Evolutionary conservation across 2,329 filamentous ascomycete species (phyloP).

Genomic region (Phialophora tarda): DNA sequence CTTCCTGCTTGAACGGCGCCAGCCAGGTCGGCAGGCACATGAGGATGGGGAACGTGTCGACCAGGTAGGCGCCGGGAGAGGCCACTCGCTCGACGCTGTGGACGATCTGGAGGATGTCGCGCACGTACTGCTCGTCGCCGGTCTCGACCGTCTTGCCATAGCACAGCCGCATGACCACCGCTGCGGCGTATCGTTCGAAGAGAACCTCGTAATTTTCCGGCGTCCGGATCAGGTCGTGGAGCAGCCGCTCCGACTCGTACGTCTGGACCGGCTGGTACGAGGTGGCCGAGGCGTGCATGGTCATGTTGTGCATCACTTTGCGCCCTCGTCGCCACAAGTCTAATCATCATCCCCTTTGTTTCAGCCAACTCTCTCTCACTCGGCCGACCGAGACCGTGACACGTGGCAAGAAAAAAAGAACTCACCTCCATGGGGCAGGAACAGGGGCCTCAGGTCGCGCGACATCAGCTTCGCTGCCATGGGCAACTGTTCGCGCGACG

Average conservation of each 20-base stretch:
- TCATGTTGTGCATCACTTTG: constrained; percentile 45
- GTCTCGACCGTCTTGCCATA: constrained; percentile 47
- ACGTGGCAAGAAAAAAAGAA: too few species aligned
- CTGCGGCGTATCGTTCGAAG: constrained; percentile 48
- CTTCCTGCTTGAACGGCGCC: constrained; percentile 45
- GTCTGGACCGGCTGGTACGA: constrained; percentile 44
- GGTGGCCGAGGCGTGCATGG: constrained; percentile 42
- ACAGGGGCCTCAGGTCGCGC: constrained; percentile 41
- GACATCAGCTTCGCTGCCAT: constrained; percentile 46
- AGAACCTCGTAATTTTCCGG: constrained; percentile 45
- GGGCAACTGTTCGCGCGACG: constrained; percentile 46
- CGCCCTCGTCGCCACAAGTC: constrained; percentile 44
- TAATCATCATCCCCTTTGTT: neutral
- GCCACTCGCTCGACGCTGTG: constrained; percentile 47
- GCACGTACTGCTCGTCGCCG: constrained; percentile 44
- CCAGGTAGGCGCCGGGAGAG: constrained; percentile 47
- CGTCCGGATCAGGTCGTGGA: constrained; percentile 42
- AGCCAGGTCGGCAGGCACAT: constrained; percentile 41
- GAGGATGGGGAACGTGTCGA: constrained; percentile 44
- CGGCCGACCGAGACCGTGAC: too few species aligned
- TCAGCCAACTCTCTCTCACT: neutral
- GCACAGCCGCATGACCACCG: constrained; percentile 47
- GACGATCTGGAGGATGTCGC: constrained; percentile 44
- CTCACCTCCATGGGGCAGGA: constrained; percentile 42
- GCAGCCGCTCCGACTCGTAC: constrained; percentile 43